Percentiles rank a stretch among this genome's conserved stretches.
phyloP scores from a whole-genome alignment of 441 rosid genomes.

The Syzygium malaccense region DNA sequence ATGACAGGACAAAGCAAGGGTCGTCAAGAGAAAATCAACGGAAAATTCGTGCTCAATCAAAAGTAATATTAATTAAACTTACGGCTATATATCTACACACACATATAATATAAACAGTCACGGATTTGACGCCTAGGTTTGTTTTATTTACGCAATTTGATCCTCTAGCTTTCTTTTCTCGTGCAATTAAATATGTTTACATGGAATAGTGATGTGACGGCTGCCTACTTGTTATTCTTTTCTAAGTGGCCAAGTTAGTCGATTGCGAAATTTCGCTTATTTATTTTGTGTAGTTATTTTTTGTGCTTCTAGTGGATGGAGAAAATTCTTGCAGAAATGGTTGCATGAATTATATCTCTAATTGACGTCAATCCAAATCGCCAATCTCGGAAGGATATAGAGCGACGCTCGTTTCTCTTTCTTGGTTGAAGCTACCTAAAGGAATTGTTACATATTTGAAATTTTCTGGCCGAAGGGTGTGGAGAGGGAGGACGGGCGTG shows the following conservation, averaged over 20 bases:
- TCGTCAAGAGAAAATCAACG: neutral
- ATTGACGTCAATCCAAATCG: neutral
- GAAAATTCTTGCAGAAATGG: neutral
- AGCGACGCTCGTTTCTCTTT: too few relatives aligned
- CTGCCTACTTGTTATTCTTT: too few relatives aligned
- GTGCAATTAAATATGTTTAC: neutral
- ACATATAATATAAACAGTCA: too few relatives aligned
- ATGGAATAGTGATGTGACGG: neutral
- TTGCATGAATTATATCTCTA: neutral
- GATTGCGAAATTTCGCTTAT: neutral
- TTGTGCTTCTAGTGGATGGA: neutral
- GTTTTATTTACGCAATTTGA: neutral
- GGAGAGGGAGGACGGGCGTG: too few relatives aligned
- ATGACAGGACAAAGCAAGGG: neutral
- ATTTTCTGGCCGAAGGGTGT: too few relatives aligned
- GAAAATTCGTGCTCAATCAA: neutral
- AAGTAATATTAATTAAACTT: neutral
- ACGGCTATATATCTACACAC: neutral
- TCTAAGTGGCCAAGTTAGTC: neutral
- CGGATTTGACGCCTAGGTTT: neutral
- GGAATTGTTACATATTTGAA: too few relatives aligned
- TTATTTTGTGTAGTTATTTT: neutral
- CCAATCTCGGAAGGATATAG: too few relatives aligned
- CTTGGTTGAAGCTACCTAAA: too few relatives aligned
- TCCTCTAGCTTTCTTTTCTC: neutral